These are phyloP conservation scores for Malbranchea cinnamomea DNA, from an alignment of 2,329 filamentous ascomycete species.

Conservation along the genomic window DNA sequence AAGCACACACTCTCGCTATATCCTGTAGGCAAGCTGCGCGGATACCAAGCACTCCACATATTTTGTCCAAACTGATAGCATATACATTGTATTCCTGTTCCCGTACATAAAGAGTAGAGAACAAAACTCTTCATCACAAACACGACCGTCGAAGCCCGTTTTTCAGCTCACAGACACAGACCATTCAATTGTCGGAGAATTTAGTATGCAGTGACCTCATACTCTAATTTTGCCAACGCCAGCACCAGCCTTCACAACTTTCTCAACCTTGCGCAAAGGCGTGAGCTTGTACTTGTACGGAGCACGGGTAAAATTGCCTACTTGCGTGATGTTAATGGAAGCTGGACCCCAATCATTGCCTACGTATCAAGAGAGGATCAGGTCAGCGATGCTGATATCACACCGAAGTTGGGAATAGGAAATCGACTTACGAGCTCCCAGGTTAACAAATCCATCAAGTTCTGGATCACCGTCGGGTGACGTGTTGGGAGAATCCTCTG, in stretches of 20 bases:
- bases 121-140: no score
- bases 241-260: conserved; percentile 29
- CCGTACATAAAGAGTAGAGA: no score
- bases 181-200: no score
- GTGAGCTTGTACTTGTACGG: conserved; percentile 37
- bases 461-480: conserved; percentile 39
- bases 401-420: conserved; percentile 22
- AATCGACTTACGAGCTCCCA: conserved; percentile 27
- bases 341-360: conserved; percentile 36
- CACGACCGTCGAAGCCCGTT: no score
- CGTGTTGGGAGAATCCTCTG: conserved; percentile 40
- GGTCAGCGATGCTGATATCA: no score
- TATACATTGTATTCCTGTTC: no score
- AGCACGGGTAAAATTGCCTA: conserved; percentile 35
- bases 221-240: conserved; percentile 30
- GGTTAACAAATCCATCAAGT: conserved; percentile 39
- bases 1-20: no score
- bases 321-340: conserved; percentile 37
- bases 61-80: no score
- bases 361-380: conserved; percentile 8
- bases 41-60: no score
- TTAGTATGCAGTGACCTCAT: no score
- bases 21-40: no score
- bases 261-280: conserved; percentile 27
- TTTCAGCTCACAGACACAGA: no score